These are phyloP conservation scores for Fusarium bulbicola DNA, from an alignment of 2,329 filamentous ascomycete species.

Conservation along the genomic window DNA sequence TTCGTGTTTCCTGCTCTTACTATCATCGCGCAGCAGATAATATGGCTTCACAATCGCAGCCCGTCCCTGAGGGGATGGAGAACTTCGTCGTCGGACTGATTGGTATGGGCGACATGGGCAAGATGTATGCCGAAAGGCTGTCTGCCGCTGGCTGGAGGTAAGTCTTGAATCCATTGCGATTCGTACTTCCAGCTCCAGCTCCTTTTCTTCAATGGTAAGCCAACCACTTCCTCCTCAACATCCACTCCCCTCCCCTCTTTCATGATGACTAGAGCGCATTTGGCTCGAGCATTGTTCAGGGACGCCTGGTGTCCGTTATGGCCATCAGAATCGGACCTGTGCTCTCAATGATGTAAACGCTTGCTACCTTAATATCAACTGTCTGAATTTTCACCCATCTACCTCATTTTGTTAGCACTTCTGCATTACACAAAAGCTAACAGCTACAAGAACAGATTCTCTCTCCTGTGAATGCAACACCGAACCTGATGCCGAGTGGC, in stretches of 20 bases:
- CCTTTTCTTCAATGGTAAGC: constrained; percentile 36
- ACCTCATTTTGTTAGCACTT: constrained; percentile 17
- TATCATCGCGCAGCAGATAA: constrained; percentile 38
- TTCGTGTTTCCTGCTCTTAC: constrained; percentile 35
- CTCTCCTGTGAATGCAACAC: constrained; percentile 1
- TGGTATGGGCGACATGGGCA: constrained; percentile 99
- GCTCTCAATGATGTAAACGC: constrained; percentile 97
- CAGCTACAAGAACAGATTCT: constrained; percentile 33
- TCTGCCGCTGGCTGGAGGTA: constrained; percentile 96
- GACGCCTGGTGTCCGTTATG: constrained; percentile 76
- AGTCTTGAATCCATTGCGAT: constrained; percentile 41
- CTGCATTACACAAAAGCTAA: constrained; percentile 33
- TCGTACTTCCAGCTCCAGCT: constrained; percentile 22
- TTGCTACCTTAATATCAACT: constrained; percentile 89
- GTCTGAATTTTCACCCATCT: constrained; percentile 73
- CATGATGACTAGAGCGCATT: constrained; percentile 99
- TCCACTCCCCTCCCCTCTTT: constrained; percentile 39
- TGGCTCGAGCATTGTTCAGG: constrained; percentile 96
- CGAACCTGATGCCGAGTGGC: constrained; percentile 41
- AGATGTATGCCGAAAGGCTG: constrained; percentile 93
- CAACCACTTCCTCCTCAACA: constrained; percentile 2
- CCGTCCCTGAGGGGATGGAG: constrained; percentile 62
- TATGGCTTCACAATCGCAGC: constrained; percentile 43
- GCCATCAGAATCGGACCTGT: constrained; percentile 67
- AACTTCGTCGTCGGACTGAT: constrained; percentile 90